Evolutionary conservation across 2,329 filamentous ascomycete species (phyloP).

Genomic region (Paecilomyces formosus): DNA sequence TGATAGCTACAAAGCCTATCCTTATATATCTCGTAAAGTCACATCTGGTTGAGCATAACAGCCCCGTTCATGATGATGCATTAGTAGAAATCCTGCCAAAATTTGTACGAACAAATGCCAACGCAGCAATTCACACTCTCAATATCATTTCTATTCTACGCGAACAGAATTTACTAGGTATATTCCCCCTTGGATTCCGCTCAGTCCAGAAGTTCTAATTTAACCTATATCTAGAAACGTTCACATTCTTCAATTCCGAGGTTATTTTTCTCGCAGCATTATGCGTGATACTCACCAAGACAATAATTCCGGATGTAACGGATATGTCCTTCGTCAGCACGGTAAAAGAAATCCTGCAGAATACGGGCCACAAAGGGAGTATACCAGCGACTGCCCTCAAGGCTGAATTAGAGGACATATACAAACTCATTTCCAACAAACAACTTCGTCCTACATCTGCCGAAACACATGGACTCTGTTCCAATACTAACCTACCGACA

Average conservation of each 20-base stretch:
- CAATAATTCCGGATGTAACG: background rate
- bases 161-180: constrained; percentile 4
- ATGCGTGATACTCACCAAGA: constrained; percentile 1
- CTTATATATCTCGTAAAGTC: background rate
- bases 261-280: constrained; percentile 1
- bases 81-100: background rate
- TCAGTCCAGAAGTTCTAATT: background rate
- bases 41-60: background rate
- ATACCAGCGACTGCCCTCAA: constrained; percentile 2
- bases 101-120: constrained; percentile 1
- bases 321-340: background rate
- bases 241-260: constrained; percentile 2
- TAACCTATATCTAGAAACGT: constrained; percentile 1
- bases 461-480: background rate
- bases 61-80: background rate
- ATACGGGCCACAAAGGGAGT: constrained; percentile 3
- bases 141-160: constrained; percentile 3
- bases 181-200: background rate
- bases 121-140: constrained; percentile 2
- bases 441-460: background rate
- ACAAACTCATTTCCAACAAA: background rate
- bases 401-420: constrained; percentile 1
- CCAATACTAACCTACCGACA: background rate
- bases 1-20: background rate
- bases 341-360: constrained; percentile 1